phyloP scores from a whole-genome alignment of 352 stramenopile species.

The Pilasporangium apinafurcum region DNA sequence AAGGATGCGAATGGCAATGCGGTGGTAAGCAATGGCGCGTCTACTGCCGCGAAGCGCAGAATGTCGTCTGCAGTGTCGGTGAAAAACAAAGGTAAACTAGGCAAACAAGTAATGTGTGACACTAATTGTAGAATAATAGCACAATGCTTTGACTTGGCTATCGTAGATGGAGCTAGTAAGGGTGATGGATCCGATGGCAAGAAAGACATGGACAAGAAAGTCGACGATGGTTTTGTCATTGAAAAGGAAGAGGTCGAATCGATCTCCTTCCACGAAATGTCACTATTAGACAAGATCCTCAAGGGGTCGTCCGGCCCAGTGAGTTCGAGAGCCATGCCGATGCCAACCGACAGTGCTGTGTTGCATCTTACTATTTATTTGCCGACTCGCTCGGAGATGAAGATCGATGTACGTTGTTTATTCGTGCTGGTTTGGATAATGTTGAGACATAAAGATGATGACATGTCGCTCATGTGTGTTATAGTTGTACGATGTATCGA shows the following conservation, averaged over 20 bases:
- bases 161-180: too few species aligned
- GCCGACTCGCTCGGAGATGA: constrained; percentile 79
- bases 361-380: constrained; percentile 84
- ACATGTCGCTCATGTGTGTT: not conserved
- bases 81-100: constrained; percentile 13
- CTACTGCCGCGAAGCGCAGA: constrained; percentile 6
- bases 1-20: not conserved
- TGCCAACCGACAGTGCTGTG: constrained; percentile 48
- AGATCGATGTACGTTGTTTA: constrained; percentile 63
- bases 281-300: constrained; percentile 71
- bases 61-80: not conserved
- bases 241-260: constrained; percentile 57
- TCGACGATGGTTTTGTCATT: constrained; percentile 58
- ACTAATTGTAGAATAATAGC: too few species aligned
- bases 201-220: constrained; percentile 5
- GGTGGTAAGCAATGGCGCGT: too few species aligned
- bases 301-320: constrained; percentile 53
- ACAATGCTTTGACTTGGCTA: too few species aligned
- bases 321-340: constrained; percentile 51
- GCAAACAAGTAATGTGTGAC: too few species aligned
- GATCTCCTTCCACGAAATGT: constrained; percentile 62
- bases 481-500: constrained; percentile 83
- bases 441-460: not conserved
- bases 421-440: not conserved
- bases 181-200: constrained; percentile 2